Conservation (phyloP, 1,284 basidiomycete genomes). For the Cronartium ribicola region DNA sequence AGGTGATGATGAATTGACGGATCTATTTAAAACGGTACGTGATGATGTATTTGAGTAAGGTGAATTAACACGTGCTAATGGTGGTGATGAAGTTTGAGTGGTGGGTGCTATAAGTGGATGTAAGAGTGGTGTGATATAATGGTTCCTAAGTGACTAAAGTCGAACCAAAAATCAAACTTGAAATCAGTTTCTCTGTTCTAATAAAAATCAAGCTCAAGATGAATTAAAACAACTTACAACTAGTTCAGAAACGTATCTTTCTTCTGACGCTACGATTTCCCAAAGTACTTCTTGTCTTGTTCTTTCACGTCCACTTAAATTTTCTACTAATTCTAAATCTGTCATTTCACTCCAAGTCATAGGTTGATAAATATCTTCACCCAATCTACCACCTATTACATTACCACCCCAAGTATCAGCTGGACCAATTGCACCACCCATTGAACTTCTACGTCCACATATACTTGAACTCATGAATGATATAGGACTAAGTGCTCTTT, state of each 20-base stretch:
- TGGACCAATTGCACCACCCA: slow-evolving; percentile 18
- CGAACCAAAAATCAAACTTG: not conserved
- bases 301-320: slow-evolving; percentile 84
- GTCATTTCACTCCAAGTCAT: slow-evolving; percentile 93
- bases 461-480: slow-evolving; percentile 21
- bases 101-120: slow-evolving; percentile 64
- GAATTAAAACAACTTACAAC: not conserved
- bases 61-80: slow-evolving; percentile 52
- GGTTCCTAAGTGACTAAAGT: slow-evolving; percentile 56
- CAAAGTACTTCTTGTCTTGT: slow-evolving; percentile 91
- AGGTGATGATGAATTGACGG: slow-evolving; percentile 36
- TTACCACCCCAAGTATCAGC: slow-evolving; percentile 41
- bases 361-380: slow-evolving; percentile 62
- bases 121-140: slow-evolving; percentile 82
- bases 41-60: slow-evolving; percentile 46
- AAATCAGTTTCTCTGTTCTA: slow-evolving; percentile 12
- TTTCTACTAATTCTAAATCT: slow-evolving; percentile 87
- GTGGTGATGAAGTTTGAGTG: slow-evolving; percentile 56
- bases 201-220: not conserved
- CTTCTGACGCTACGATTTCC: slow-evolving; percentile 96
- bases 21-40: slow-evolving; percentile 44
- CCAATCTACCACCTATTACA: slow-evolving; percentile 37
- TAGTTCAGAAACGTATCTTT: slow-evolving; percentile 62
- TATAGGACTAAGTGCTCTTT: slow-evolving; percentile 21
- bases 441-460: slow-evolving; percentile 12